phyloP scores from a whole-genome alignment of 257 asterid species.

The Rehmannia glutinosa region DNA sequence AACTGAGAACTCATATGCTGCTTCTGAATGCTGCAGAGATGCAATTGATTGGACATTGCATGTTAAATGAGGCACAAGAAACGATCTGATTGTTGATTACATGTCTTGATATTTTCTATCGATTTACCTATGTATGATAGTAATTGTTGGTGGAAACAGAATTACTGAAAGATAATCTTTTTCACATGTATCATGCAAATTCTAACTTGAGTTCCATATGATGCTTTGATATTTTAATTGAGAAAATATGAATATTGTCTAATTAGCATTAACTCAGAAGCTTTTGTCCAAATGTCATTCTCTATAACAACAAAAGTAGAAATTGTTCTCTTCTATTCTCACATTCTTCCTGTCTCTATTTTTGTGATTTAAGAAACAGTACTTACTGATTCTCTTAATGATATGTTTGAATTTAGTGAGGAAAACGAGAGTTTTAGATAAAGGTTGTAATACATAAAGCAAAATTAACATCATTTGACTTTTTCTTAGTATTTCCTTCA shows the following conservation, averaged over 20 bases:
- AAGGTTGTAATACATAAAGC: too few species aligned
- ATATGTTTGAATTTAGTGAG: too few species aligned
- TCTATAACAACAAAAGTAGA: too few species aligned
- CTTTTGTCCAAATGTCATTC: too few species aligned
- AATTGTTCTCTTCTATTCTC: too few species aligned
- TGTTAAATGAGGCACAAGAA: conserved; percentile 14
- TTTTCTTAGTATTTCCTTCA: too few species aligned
- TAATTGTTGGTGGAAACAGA: background rate
- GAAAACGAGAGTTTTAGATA: too few species aligned
- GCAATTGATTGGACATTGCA: conserved; percentile 33
- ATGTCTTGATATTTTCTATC: background rate
- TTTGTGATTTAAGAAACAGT: background rate
- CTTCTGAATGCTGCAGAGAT: conserved; percentile 33
- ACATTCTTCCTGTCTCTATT: background rate
- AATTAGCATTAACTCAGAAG: background rate
- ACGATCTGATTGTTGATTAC: background rate
- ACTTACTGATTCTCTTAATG: too few species aligned
- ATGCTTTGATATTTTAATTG: background rate
- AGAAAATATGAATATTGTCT: background rate
- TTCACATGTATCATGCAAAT: background rate
- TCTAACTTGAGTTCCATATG: background rate
- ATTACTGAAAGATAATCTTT: background rate
- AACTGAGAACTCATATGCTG: conserved; percentile 24
- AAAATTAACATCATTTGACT: too few species aligned
- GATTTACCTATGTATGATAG: background rate